A percentile compares a stretch with the other conserved stretches of the same genome.
phyloP scores from a whole-genome alignment of 495 filamentous ascomycete genomes.

The Durotheca rogersii region DNA sequence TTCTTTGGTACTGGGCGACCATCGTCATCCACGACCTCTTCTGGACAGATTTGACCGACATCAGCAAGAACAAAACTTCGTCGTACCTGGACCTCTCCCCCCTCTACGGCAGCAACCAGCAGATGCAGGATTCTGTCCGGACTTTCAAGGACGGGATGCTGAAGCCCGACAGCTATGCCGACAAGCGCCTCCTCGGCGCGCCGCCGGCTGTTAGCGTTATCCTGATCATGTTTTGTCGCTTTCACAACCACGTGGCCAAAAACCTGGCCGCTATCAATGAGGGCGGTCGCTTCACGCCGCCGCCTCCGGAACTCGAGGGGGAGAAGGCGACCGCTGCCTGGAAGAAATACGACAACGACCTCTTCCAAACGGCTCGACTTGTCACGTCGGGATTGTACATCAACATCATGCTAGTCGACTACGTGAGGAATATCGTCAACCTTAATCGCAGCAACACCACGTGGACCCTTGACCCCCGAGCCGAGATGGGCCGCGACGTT shows the following conservation, averaged over 20 bases:
- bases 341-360: conserved; percentile 73
- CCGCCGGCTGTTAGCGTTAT: conserved; percentile 79
- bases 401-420: conserved; percentile 77
- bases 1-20: conserved; percentile 85
- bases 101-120: conserved; percentile 79
- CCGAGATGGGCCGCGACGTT: conserved; percentile 52
- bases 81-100: conserved; percentile 85
- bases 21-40: conserved; percentile 78
- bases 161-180: conserved; percentile 79
- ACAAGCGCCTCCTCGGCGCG: conserved; percentile 75
- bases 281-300: conserved; percentile 65
- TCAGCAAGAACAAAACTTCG: conserved; percentile 66
- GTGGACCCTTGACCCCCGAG: conserved; percentile 76
- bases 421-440: conserved; percentile 79
- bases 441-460: conserved; percentile 69
- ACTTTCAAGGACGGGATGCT: conserved; percentile 80
- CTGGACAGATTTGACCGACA: conserved; percentile 42
- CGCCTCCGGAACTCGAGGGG: conserved; percentile 40
- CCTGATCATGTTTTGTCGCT: conserved; percentile 69
- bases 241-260: conserved; percentile 76
- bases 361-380: conserved; percentile 78
- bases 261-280: conserved; percentile 67
- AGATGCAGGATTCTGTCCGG: conserved; percentile 72
- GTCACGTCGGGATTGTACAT: conserved; percentile 78
- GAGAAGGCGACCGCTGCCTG: conserved; percentile 57